A percentile compares a stretch with the other conserved stretches of the same genome.
Conservation (phyloP, 2,329 filamentous ascomycete genomes). For the Grosmannia serpens region DNA sequence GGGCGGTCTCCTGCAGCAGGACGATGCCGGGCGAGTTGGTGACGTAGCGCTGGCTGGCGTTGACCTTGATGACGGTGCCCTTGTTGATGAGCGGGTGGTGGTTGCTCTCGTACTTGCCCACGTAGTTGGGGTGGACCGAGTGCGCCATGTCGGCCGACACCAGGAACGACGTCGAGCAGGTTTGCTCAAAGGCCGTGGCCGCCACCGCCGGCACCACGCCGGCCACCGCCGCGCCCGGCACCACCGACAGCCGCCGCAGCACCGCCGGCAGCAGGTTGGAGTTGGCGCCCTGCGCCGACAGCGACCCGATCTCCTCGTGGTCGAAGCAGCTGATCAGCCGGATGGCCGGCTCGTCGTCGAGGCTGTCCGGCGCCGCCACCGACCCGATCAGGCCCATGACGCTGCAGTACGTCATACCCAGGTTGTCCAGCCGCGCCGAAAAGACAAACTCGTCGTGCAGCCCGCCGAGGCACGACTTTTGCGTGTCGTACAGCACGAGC, state of each 20-base stretch:
- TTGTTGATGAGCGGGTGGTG: constrained; percentile 95
- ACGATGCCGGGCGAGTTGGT: constrained; percentile 95
- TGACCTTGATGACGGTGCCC: constrained; percentile 94
- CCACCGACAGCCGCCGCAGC: constrained; percentile 71
- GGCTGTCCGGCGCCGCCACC: constrained; percentile 46
- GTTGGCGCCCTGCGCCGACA: constrained; percentile 84
- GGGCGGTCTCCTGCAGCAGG: constrained; percentile 77
- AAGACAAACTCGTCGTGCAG: constrained; percentile 92
- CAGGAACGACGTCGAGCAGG: constrained; percentile 80
- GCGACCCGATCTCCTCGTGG: constrained; percentile 93
- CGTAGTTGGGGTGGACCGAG: constrained; percentile 90
- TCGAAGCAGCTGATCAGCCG: constrained; percentile 93
- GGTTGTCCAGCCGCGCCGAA: constrained; percentile 88
- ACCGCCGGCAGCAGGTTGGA: constrained; percentile 85
- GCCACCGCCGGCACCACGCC: constrained; percentile 45
- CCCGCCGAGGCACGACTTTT: constrained; percentile 80
- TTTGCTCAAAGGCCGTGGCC: constrained; percentile 85
- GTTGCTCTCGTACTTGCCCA: constrained; percentile 77
- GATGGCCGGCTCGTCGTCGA: constrained; percentile 60
- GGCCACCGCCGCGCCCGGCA: constrained; percentile 34
- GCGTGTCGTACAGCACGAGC: constrained; percentile 91
- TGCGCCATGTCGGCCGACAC: constrained; percentile 97
- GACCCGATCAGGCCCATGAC: constrained; percentile 78
- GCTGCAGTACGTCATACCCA: constrained; percentile 92
- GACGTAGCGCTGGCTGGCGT: constrained; percentile 92